Evolutionary conservation across 352 stramenopile genomes (phyloP).

Genomic region (Pythium vanterpoolii): DNA sequence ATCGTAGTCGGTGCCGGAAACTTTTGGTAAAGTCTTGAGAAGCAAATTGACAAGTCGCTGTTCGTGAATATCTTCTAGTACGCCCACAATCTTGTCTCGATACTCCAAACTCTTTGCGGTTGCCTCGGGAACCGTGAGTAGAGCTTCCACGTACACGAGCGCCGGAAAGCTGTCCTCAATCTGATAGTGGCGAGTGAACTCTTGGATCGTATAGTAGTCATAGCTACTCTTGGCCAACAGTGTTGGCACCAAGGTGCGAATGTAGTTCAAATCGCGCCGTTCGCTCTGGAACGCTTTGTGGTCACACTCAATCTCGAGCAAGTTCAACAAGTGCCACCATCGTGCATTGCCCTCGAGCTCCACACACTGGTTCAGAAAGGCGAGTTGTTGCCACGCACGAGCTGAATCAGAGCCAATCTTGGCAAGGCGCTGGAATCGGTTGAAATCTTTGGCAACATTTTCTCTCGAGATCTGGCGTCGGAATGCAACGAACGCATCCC

Average conservation of each 20-base stretch:
- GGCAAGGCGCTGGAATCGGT: conserved; percentile 72
- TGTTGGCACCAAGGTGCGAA: conserved; percentile 56
- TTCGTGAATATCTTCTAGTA: conserved; percentile 79
- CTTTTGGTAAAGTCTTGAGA: conserved; percentile 50
- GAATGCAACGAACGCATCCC: conserved; percentile 69
- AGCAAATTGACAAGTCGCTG: conserved; percentile 53
- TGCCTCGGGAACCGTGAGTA: conserved; percentile 39
- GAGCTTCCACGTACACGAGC: conserved; percentile 60
- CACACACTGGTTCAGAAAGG: conserved; percentile 76
- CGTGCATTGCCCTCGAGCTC: conserved; percentile 78
- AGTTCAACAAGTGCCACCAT: conserved; percentile 80
- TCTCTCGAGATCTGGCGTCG: conserved; percentile 74
- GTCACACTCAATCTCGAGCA: conserved; percentile 75
- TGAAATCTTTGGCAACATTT: conserved; percentile 80
- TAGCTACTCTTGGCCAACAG: conserved; percentile 67
- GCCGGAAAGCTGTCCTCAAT: conserved; percentile 77
- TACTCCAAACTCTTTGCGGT: conserved; percentile 42
- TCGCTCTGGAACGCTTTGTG: conserved; percentile 77
- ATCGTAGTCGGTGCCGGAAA: conserved; percentile 59
- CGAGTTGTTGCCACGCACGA: conserved; percentile 75
- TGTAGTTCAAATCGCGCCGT: conserved; percentile 60
- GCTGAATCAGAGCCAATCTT: conserved; percentile 70
- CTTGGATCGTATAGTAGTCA: conserved; percentile 76
- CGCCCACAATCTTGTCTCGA: conserved; percentile 70
- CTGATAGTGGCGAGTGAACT: conserved; percentile 83